Conservation (phyloP, 345 rosid species). For the Eucalyptus paniculata region DNA sequence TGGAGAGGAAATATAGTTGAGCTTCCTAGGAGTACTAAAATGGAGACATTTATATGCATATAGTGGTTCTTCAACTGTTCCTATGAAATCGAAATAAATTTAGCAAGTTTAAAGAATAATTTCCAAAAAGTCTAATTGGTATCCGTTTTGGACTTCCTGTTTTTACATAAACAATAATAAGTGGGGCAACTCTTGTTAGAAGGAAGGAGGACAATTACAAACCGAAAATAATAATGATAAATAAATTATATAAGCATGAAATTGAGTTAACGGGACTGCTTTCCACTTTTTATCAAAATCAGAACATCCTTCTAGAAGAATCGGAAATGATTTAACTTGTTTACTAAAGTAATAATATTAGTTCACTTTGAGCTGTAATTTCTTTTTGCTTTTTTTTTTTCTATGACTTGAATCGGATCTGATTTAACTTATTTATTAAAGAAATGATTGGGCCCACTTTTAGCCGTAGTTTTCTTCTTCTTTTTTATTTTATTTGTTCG, state of each 20-base stretch:
- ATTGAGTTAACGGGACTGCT: background rate
- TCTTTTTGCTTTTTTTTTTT: no score
- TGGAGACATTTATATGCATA: background rate
- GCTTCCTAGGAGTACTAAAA: background rate
- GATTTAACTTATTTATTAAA: background rate
- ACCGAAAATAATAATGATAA: no score
- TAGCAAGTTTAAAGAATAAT: background rate
- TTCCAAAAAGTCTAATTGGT: background rate
- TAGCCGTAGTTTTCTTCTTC: no score
- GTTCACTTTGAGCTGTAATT: no score
- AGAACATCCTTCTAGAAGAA: background rate
- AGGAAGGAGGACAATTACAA: no score
- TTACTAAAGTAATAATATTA: no score
- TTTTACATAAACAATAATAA: background rate
- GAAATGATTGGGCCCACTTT: background rate
- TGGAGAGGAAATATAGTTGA: background rate
- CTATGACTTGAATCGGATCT: background rate
- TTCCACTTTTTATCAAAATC: background rate
- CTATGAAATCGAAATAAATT: background rate
- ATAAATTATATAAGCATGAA: background rate
- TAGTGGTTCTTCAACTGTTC: background rate
- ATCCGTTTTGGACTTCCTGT: background rate
- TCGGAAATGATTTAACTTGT: no score
- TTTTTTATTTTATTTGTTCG: accelerated
- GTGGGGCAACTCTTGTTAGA: no score